Evolutionary conservation across 352 stramenopile species (phyloP).

Genomic region (Pythium graminicola): DNA sequence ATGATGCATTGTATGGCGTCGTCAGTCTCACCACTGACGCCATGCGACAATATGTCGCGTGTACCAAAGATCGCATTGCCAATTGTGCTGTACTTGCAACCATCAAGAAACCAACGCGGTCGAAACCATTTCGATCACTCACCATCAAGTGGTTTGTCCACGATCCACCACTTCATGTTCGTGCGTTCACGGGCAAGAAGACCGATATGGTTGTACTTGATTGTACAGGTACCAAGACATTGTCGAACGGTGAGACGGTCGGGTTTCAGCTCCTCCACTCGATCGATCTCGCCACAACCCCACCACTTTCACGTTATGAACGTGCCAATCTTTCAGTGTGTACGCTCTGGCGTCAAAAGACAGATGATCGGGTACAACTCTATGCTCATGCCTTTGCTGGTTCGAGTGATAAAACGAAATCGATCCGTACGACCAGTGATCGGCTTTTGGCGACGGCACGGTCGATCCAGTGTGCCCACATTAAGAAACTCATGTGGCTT

Average conservation of each 20-base stretch:
- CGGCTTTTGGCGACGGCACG: slow-evolving; percentile 27
- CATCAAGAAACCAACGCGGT: slow-evolving; percentile 31
- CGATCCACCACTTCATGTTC: slow-evolving; percentile 33
- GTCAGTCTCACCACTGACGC: slow-evolving; percentile 29
- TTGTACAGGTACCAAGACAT: slow-evolving; percentile 34
- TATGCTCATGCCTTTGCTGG: slow-evolving; percentile 42
- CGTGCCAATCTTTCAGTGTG: slow-evolving; percentile 50
- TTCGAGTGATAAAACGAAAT: slow-evolving; percentile 31
- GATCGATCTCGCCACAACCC: slow-evolving; percentile 46
- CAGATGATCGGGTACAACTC: slow-evolving; percentile 16
- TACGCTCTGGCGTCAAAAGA: slow-evolving; percentile 43
- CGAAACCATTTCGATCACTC: slow-evolving; percentile 44
- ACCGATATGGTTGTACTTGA: slow-evolving; percentile 61
- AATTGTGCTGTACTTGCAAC: slow-evolving; percentile 45
- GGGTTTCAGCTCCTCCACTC: slow-evolving; percentile 63
- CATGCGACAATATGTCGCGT: slow-evolving; percentile 45
- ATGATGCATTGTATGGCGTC: slow-evolving; percentile 59
- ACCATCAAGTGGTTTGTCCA: slow-evolving; percentile 59
- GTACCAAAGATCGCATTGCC: slow-evolving; percentile 38
- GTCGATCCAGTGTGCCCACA: slow-evolving; percentile 41
- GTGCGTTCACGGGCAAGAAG: slow-evolving; percentile 34
- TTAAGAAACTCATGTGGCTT: slow-evolving; percentile 65
- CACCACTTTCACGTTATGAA: slow-evolving; percentile 24
- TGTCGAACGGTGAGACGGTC: slow-evolving; percentile 44
- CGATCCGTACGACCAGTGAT: slow-evolving; percentile 28